Percentiles rank a stretch among this genome's conserved stretches.
Conservation (phyloP, 208 protist species). For the Entamoeba moshkovskii region DNA sequence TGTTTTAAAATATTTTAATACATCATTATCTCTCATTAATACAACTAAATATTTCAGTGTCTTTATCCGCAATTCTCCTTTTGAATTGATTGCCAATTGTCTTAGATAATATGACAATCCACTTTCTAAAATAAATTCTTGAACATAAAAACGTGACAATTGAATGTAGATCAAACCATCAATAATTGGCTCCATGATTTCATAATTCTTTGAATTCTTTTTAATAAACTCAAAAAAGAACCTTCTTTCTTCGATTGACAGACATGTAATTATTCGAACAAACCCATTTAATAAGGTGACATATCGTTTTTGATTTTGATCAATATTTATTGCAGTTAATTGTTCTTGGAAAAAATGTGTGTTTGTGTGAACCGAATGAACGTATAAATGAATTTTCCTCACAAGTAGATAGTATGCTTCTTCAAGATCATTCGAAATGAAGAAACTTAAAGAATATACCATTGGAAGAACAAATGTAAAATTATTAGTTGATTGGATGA, state of each 20-base stretch:
- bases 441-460: neutral
- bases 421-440: neutral
- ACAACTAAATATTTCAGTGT: neutral
- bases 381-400: neutral
- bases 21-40: neutral
- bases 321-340: neutral
- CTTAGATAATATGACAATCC: neutral
- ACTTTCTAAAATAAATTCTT: neutral
- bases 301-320: neutral
- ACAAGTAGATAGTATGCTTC: neutral
- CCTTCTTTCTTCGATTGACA: neutral
- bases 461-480: neutral
- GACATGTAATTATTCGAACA: neutral
- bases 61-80: neutral
- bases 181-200: neutral
- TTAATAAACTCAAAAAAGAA: neutral
- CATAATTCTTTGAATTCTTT: neutral
- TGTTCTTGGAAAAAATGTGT: neutral
- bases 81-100: neutral
- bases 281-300: neutral
- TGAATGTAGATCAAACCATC: neutral
- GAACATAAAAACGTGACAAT: neutral
- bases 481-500: neutral
- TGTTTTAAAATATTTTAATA: neutral
- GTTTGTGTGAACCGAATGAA: neutral